Conservation (phyloP, 805 yeast species). For the Nakazawaea ishiwadae region DNA sequence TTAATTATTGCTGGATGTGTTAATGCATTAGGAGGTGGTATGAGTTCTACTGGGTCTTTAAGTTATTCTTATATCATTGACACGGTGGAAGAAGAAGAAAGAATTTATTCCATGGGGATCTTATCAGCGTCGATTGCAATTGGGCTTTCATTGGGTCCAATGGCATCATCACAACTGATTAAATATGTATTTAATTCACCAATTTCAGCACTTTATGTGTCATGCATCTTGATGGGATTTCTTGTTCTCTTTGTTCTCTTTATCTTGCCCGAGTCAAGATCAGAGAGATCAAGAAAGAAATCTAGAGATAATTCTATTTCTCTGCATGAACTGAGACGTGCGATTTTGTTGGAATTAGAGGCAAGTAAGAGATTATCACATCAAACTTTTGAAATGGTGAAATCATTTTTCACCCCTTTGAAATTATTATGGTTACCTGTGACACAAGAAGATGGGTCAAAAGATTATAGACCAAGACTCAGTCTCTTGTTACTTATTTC, state of each 20-base stretch:
- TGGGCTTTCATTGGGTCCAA: slow-evolving; percentile 7
- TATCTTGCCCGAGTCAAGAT: slow-evolving; percentile 51
- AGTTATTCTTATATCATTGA: slow-evolving; percentile 5
- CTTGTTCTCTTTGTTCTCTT: slow-evolving; percentile 26
- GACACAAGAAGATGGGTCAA: slow-evolving; percentile 13
- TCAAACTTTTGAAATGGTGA: neutral
- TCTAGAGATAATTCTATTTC: slow-evolving; percentile 30
- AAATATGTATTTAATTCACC: neutral
- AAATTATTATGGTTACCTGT: slow-evolving; percentile 41
- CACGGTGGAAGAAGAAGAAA: slow-evolving; percentile 8
- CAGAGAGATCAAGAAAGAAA: slow-evolving; percentile 39
- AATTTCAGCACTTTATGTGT: neutral
- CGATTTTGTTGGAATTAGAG: neutral
- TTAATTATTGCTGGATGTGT: neutral
- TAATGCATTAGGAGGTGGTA: slow-evolving; percentile 2
- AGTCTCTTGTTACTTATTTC: slow-evolving; percentile 36
- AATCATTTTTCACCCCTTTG: slow-evolving; percentile 33
- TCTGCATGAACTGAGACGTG: neutral
- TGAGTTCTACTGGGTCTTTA: slow-evolving; percentile 19
- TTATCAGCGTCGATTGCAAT: neutral
- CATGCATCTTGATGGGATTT: slow-evolving; percentile 21
- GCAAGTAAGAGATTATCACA: neutral
- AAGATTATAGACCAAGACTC: slow-evolving; percentile 23
- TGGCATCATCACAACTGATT: slow-evolving; percentile 1
- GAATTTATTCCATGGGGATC: slow-evolving; percentile 7